phyloP scores from a whole-genome alignment of 2,329 filamentous ascomycete species.

The Eutypella sp. region DNA sequence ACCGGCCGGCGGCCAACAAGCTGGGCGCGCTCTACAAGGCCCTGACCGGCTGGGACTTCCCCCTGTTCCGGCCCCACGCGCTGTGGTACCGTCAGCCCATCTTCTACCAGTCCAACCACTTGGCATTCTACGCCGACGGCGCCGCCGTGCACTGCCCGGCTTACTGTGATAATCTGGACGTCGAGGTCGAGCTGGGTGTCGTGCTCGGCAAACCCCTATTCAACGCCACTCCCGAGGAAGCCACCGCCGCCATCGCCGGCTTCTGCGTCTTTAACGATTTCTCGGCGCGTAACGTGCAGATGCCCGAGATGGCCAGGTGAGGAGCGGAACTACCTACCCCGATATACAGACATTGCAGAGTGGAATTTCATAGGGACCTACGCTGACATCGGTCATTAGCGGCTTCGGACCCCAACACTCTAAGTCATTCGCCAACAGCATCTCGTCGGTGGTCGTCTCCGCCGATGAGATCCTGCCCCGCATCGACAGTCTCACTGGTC shows the following conservation, averaged over 20 bases:
- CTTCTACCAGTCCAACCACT: slow-evolving; percentile 24
- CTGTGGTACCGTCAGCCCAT: slow-evolving; percentile 21
- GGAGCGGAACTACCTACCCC: too few relatives aligned
- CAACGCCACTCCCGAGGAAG: slow-evolving; percentile 20
- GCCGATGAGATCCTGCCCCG: slow-evolving; percentile 17
- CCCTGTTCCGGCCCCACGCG: slow-evolving; percentile 14
- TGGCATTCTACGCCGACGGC: slow-evolving; percentile 20
- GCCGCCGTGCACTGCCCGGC: slow-evolving; percentile 14
- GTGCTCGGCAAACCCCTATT: slow-evolving; percentile 17
- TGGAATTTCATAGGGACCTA: too few relatives aligned
- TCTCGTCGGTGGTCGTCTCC: slow-evolving; percentile 18
- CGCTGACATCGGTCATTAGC: slow-evolving; percentile 4
- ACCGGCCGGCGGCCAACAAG: slow-evolving; percentile 8
- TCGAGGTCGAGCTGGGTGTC: slow-evolving; percentile 22
- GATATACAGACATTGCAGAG: too few relatives aligned
- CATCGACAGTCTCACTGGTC: slow-evolving; percentile 13
- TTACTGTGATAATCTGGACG: slow-evolving; percentile 20
- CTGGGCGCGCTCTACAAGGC: slow-evolving; percentile 8
- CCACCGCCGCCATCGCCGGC: slow-evolving; percentile 18
- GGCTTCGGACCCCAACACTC: slow-evolving; percentile 22
- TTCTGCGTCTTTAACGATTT: slow-evolving; percentile 25
- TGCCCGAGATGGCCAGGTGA: slow-evolving; percentile 20
- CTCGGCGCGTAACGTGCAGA: slow-evolving; percentile 19
- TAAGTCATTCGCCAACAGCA: slow-evolving; percentile 23
- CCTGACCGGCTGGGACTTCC: slow-evolving; percentile 16